Conservation (phyloP, 805 yeast genomes). For the Komagataella ulmi region DNA sequence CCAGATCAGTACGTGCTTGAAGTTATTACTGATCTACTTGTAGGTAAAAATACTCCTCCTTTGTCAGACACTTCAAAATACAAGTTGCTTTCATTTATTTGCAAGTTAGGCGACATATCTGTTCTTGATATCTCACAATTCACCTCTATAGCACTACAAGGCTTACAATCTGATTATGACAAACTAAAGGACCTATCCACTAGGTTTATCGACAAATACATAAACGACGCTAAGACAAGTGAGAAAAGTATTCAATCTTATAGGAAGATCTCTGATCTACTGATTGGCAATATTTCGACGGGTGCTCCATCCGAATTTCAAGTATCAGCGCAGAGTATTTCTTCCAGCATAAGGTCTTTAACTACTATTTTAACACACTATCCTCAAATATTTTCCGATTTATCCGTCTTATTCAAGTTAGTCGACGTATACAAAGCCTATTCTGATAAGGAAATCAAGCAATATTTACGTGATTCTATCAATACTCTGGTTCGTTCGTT, state of each 20-base stretch:
- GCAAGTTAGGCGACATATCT: constrained; percentile 18
- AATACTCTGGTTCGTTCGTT: background rate
- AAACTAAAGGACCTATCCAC: constrained; percentile 17
- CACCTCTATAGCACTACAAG: constrained; percentile 27
- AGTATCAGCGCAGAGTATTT: background rate
- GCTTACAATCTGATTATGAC: constrained; percentile 40
- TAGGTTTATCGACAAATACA: constrained; percentile 23
- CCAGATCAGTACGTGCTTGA: constrained; percentile 25
- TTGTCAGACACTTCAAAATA: constrained; percentile 29
- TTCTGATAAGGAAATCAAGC: background rate
- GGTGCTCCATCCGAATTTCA: background rate
- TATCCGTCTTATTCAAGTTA: background rate
- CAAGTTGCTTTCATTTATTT: constrained; percentile 33
- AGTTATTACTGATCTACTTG: constrained; percentile 36
- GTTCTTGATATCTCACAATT: constrained; percentile 25
- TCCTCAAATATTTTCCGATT: background rate
- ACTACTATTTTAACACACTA: background rate
- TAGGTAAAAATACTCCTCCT: constrained; percentile 22
- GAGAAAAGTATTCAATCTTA: background rate
- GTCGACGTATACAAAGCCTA: background rate
- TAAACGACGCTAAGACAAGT: constrained; percentile 27
- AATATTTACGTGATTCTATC: background rate
- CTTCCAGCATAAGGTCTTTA: background rate
- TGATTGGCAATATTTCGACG: background rate
- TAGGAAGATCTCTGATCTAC: background rate